Percentiles rank a stretch among this genome's conserved stretches.
Conservation (phyloP, 768 basidiomycete genomes). For the Dentipellis sp. region DNA sequence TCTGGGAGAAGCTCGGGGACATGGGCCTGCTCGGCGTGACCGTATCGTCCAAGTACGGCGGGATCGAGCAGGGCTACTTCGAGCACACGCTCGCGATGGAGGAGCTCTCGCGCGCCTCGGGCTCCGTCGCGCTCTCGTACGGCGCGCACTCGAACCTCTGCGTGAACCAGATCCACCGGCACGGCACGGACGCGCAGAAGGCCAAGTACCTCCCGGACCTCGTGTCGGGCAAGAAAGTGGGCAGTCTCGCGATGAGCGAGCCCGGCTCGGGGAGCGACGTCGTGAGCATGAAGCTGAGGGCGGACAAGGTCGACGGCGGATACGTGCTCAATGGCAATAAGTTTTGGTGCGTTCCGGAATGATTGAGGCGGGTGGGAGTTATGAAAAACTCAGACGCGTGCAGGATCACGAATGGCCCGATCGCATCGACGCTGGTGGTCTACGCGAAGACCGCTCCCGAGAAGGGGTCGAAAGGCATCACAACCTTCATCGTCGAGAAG, state of each 20-base stretch:
- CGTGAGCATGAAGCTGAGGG: conserved; percentile 84
- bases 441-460: conserved; percentile 84
- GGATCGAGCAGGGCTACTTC: conserved; percentile 75
- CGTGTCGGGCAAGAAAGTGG: conserved; percentile 73
- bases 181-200: conserved; percentile 80
- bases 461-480: conserved; percentile 80
- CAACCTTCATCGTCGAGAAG: conserved; percentile 84
- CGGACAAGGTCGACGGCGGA: conserved; percentile 68
- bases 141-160: conserved; percentile 91
- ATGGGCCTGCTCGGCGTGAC: conserved; percentile 93
- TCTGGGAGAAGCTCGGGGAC: conserved; percentile 83
- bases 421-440: conserved; percentile 84
- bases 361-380: background rate
- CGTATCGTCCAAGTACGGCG: conserved; percentile 72
- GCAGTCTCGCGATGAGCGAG: conserved; percentile 93
- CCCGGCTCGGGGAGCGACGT: conserved; percentile 89
- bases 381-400: background rate
- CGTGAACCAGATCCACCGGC: conserved; percentile 61
- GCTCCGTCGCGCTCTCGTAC: conserved; percentile 86
- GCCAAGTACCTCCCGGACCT: conserved; percentile 76
- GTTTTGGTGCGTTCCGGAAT: conserved; percentile 59
- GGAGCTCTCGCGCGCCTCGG: conserved; percentile 83
- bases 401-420: conserved; percentile 94
- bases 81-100: conserved; percentile 93
- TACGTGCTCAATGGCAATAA: conserved; percentile 85